Evolutionary conservation across 1,284 basidiomycete genomes (phyloP).

Genomic region (Crocinoboletus sp.): DNA sequence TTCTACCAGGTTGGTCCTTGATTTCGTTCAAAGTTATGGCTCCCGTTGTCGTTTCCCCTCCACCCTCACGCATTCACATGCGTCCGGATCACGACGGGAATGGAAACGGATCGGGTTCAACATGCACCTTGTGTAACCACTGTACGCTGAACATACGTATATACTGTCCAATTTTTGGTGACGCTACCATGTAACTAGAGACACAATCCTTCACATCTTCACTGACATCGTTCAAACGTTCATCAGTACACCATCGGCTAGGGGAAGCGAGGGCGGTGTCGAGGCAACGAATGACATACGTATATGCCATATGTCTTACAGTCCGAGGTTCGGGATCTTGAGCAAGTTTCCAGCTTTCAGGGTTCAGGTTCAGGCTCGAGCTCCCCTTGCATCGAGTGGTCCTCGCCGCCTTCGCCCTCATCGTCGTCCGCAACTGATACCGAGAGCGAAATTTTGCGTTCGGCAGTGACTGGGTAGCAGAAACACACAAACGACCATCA

Average conservation of each 20-base stretch:
- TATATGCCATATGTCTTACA: no score
- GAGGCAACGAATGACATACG: no score
- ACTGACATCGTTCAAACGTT: no score
- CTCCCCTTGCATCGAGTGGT: background rate
- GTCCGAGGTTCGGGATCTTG: no score
- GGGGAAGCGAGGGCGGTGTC: no score
- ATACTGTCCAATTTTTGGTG: conserved; percentile 2
- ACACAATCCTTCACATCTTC: no score
- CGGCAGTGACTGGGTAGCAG: conserved; percentile 24
- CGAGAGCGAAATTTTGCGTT: no score
- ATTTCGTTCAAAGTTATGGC: background rate
- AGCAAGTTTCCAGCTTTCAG: no score
- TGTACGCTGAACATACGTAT: conserved; percentile 19
- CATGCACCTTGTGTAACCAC: conserved; percentile 23
- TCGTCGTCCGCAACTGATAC: background rate
- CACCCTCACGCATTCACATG: background rate
- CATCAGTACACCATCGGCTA: background rate
- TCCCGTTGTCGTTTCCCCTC: no score
- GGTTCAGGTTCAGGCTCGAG: background rate
- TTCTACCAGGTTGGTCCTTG: background rate
- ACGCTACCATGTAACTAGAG: conserved; percentile 2
- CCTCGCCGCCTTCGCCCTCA: background rate
- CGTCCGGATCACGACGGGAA: conserved; percentile 2
- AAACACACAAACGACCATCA: background rate
- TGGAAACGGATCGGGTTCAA: conserved; percentile 12